Evolutionary conservation across 2,329 filamentous ascomycete genomes (phyloP).

Genomic region (Colletotrichum sp.): DNA sequence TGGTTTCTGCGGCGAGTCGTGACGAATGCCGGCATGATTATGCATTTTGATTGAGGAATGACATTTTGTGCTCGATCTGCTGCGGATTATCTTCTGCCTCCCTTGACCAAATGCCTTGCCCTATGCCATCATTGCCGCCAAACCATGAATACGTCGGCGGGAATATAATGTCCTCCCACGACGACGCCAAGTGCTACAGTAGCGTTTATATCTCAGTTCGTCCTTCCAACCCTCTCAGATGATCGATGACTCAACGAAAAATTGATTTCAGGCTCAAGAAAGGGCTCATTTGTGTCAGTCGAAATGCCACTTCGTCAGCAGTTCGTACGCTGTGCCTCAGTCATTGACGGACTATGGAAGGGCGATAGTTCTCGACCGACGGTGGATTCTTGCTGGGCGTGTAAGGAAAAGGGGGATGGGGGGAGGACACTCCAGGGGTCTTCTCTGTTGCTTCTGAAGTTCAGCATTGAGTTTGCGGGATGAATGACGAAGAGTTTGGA

Average conservation of each 20-base stretch:
- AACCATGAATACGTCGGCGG: background rate
- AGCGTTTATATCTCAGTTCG: background rate
- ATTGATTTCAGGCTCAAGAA: background rate
- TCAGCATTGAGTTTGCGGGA: constrained; percentile 1
- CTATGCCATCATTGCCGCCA: background rate
- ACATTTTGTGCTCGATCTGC: background rate
- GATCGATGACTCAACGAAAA: background rate
- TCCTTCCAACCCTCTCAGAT: background rate
- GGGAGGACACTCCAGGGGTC: background rate
- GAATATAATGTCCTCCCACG: background rate
- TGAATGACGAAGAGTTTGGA: background rate
- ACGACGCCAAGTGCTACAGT: background rate
- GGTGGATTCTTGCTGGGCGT: background rate
- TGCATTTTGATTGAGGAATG: background rate
- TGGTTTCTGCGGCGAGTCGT: background rate
- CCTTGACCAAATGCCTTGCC: background rate
- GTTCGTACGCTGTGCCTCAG: background rate
- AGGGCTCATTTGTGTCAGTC: background rate
- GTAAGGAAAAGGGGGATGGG: background rate
- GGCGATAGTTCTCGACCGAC: background rate
- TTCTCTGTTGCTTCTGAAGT: background rate
- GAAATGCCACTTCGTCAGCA: background rate
- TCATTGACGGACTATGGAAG: background rate
- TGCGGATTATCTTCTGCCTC: background rate
- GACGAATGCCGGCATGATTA: background rate